Evolutionary conservation across 2,329 filamentous ascomycete species (phyloP), one percentile per base, ranked within the genome.

Genomic region (Fusarium verrucosum): DNA sequence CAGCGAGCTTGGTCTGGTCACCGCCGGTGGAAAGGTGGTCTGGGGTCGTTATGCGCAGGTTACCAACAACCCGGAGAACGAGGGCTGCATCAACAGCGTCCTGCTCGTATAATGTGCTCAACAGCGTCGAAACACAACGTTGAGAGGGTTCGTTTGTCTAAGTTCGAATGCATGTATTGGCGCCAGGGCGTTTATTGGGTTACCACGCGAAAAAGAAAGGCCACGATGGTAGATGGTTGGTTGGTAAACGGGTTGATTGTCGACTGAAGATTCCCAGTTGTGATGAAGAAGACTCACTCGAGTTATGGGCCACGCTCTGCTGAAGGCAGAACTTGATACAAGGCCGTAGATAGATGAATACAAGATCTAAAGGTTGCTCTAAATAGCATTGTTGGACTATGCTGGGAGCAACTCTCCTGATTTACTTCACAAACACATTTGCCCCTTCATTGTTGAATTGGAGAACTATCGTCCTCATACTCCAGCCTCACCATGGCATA

Each of bases 21-120:
- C 95, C 4, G 90, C 94, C 3, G 89, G 88, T 63, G 95, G 95
- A 64, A 97, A 97, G 81, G 92, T 97, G 10, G 92, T 94, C 8
- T 97, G 94, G 94, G 93, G 92, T 70, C 85, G 92, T 68, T 95
- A 89, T 80, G 91, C 91, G 6, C 72, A 76, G 62, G 70, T 78
- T 38, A 78, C 76, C 22, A 85, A 83, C 72, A 81, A 81, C 70
- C 79, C 79, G 4, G 80, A 82, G 70, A 77, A 75, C 57, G 78
- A 80, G 50, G 78, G 78, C 16, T 80, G 79, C 57, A 67, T 71
- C 55, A 70, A 71, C 63, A 69, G 67, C 23, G 69, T 71, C 40
- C 57, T 71, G 54, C 56, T 71, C 53, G 69, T 71, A 22, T 71
- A 66, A 68, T 63, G 19, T 46, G 28, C 51, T 46, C 38, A 40